Evolutionary conservation across 2,329 filamentous ascomycete genomes (phyloP).

Genomic region (Colletotrichum sp.): DNA sequence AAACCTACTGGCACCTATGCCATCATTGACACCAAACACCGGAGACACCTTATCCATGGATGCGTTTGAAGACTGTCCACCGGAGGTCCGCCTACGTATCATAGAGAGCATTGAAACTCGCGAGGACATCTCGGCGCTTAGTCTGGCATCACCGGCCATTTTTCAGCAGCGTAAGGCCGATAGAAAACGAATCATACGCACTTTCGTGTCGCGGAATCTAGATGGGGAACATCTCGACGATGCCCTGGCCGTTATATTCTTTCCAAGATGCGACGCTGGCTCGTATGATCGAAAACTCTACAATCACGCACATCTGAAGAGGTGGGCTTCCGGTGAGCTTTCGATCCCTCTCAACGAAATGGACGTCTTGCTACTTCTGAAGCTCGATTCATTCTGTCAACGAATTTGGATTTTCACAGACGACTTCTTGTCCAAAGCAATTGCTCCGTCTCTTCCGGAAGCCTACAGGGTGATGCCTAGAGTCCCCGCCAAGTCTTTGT

Average conservation of each 20-base stretch:
- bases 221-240: background rate
- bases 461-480: background rate
- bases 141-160: background rate
- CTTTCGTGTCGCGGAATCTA: background rate
- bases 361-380: background rate
- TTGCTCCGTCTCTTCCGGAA: background rate
- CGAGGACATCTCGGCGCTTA: background rate
- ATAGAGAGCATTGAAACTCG: background rate
- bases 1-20: background rate
- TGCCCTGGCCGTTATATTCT: background rate
- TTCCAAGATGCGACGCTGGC: background rate
- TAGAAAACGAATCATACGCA: background rate
- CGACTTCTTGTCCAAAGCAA: background rate
- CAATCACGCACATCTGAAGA: background rate
- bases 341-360: background rate
- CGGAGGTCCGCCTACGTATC: background rate
- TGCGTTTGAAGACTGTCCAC: background rate
- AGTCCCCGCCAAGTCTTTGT: background rate
- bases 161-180: background rate
- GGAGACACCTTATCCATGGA: background rate
- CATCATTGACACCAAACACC: background rate
- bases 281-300: background rate
- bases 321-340: background rate
- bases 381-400: background rate
- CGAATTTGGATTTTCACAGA: background rate